These are phyloP conservation scores for Eremomyces bilateralis DNA, from an alignment of 495 filamentous ascomycete species.

Conservation along the genomic window DNA sequence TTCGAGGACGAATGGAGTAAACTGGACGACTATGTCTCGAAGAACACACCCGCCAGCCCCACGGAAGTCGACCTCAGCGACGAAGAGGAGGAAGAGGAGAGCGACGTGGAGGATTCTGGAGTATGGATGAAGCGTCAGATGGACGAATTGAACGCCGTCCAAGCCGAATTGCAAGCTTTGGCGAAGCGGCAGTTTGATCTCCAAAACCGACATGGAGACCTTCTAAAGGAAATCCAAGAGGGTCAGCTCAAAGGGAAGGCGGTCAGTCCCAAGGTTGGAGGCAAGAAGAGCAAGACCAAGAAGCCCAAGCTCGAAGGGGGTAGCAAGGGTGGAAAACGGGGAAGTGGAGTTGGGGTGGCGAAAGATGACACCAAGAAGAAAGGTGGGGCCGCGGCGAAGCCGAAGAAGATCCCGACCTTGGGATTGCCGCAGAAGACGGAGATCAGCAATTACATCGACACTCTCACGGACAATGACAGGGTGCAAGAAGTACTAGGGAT, in stretches of 20 bases:
- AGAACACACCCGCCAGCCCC: slow-evolving; percentile 36
- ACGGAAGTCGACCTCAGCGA: slow-evolving; percentile 31
- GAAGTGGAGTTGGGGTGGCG: too few relatives aligned
- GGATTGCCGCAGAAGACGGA: slow-evolving; percentile 67
- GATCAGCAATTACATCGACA: slow-evolving; percentile 59
- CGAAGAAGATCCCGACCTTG: slow-evolving; percentile 18
- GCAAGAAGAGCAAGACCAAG: too few relatives aligned
- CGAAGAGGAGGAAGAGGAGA: slow-evolving; percentile 44
- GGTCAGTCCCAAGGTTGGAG: too few relatives aligned
- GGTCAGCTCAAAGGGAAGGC: too few relatives aligned
- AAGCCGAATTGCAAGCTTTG: neutral
- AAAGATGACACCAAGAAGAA: neutral
- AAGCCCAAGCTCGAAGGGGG: too few relatives aligned
- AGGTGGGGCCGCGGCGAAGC: slow-evolving; percentile 10
- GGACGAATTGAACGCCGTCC: slow-evolving; percentile 5
- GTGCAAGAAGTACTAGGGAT: slow-evolving; percentile 67
- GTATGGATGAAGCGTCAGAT: slow-evolving; percentile 33
- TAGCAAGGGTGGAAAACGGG: too few relatives aligned
- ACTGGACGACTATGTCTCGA: slow-evolving; percentile 55
- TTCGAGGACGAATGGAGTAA: slow-evolving; percentile 52
- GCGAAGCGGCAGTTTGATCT: too few relatives aligned
- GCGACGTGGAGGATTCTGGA: slow-evolving; percentile 42
- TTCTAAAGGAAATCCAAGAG: too few relatives aligned
- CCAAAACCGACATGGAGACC: too few relatives aligned
- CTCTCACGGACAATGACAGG: slow-evolving; percentile 40